Base-by-base conservation (phyloP, 1,139 yeast genomes). In the Suhomyces bokatorum region DNA sequence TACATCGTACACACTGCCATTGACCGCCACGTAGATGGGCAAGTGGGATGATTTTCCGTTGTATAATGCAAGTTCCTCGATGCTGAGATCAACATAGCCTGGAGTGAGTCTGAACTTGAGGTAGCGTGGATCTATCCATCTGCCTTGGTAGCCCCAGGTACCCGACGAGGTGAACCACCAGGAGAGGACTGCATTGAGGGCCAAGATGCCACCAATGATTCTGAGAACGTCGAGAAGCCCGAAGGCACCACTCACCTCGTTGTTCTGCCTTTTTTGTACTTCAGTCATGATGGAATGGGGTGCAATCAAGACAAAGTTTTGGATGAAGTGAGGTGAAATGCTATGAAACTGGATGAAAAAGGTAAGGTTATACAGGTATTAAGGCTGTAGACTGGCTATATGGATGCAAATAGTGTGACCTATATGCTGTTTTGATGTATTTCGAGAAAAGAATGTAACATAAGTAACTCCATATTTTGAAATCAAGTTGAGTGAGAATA, bases 1-100 rank as follows among this genome's bases (percentile, higher is more conserved):
- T 2, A 87, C 96, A 57, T 87, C 96, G 60, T 75, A 87, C 0
- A 87, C 84, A 6, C 72, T 73, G 0, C 91, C 91, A 54, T 83
- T 73, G 3, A 88, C 63, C 0, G 83, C 89, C 3, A 88, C 57
- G 52, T 81, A 84, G 0, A 86, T 75, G 0, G 90, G 90, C n/a
- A 70, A 51, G 0, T 46, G 44, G 0, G 70, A 55, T 50, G 79
- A 70, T 0, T 71, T 46, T 0, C 95, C 95, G 53, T 83, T 69
- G 57, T 70, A 83, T 9, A 53, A 45, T 0, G 80, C 55, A 28
- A 87, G 65, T 52, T 84, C 78, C 0, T 63, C 66, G 3, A 74
- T 63, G 0, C 85, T 74, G 39, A 83, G 59, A 30, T 63, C 60
- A 14, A 62, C 39, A 36, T 64, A 57, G 6, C 48, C 37, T 15